Conservation (phyloP, 2,329 filamentous ascomycete genomes). For the Coleophoma crateriformis region DNA sequence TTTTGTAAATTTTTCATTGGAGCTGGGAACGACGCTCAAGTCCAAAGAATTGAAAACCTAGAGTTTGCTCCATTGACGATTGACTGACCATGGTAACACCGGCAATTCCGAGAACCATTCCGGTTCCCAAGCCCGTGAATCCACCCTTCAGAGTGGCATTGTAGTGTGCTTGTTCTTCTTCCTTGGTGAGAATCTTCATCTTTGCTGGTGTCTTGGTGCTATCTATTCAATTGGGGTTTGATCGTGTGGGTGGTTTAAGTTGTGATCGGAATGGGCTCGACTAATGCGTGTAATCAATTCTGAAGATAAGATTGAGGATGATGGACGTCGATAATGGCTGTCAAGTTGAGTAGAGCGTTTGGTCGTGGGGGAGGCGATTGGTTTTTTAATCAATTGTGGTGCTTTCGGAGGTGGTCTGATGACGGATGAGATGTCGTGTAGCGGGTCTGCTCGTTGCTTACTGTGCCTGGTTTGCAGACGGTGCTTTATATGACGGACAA, state of each 20-base stretch:
- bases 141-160: conserved; percentile 75
- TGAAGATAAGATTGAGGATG: too few relatives aligned
- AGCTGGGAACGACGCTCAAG: too few relatives aligned
- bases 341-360: too few relatives aligned
- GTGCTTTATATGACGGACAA: too few relatives aligned
- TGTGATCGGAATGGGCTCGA: neutral
- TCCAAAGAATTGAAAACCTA: too few relatives aligned
- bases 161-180: conserved; percentile 89
- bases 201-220: neutral
- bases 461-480: too few relatives aligned
- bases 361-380: too few relatives aligned
- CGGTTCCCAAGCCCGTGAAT: conserved; percentile 62
- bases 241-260: neutral
- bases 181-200: conserved; percentile 95
- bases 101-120: conserved; percentile 59
- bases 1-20: neutral
- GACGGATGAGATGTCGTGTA: too few relatives aligned
- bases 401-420: too few relatives aligned
- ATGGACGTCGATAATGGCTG: too few relatives aligned
- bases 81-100: conserved; percentile 55
- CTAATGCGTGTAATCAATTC: neutral
- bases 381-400: too few relatives aligned
- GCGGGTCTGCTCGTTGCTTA: too few relatives aligned
- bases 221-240: neutral
- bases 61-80: neutral